Evolutionary conservation across 1,284 basidiomycete genomes (phyloP), one percentile per base, ranked within the genome.

Genomic region (Pulchroboletus neoregius): DNA sequence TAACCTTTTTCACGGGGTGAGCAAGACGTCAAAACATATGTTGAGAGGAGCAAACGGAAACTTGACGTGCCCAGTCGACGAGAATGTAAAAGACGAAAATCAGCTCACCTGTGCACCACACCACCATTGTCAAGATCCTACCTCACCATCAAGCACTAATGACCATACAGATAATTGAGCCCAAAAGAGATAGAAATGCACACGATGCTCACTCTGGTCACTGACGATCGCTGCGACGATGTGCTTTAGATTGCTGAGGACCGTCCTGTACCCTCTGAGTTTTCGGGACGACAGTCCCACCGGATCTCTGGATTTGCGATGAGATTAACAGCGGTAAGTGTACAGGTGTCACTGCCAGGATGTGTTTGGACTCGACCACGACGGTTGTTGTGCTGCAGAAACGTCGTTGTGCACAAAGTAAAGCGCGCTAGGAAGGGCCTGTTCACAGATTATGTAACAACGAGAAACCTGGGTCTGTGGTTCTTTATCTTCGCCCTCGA

Each of bases 211-310:
- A 60, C 89, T 93, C 70, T 95, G 92, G 67, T 98, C 94, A n/a
- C n/a, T n/a, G 0, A 98, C 95, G 95, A 98, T 98, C 8, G 95
- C 94, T 10, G 93, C 95, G 10, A 97, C 91, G 35, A 98, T 79
- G 62, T 80, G 84, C 66, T 88, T 91, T 8, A 94, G 91, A 56
- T 84, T 87, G 6, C 90, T 87, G 31, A 98, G 63, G 34, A 87
- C 72, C 61, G 81, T 68, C 22, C 69, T 69, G 65, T 67, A 61
- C 2, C 61, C 61, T 6, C 24, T 24, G 5, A 54, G 46, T 39
- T 62, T 62, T 6, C n/a, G 49, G 5, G 46, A 36, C 24, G 50
- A 31, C 8, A 15, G 15, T 9, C 13, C 30, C 13, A n/a, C n/a
- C n/a, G n/a, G 30, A 9, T 31, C 20, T 20, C 20, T 3, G 24